These are phyloP conservation scores for Penicillium canariense DNA, from an alignment of 495 filamentous ascomycete genomes.

Conservation along the genomic window DNA sequence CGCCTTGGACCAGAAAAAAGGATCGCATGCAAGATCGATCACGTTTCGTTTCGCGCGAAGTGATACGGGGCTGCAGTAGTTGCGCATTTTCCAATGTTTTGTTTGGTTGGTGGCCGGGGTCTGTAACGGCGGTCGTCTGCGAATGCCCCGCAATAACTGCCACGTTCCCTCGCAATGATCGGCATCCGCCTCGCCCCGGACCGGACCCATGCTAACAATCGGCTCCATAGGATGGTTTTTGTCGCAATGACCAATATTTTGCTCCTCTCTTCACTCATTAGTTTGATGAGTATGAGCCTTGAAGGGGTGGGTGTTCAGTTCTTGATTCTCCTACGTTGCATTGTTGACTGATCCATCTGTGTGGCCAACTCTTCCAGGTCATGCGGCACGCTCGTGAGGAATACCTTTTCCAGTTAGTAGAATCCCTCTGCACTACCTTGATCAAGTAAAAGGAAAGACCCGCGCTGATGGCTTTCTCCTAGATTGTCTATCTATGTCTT, in stretches of 20 bases:
- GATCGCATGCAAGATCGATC: constrained; percentile 34
- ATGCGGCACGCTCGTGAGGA: constrained; percentile 65
- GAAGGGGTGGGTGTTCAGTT: constrained; percentile 63
- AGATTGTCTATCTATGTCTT: constrained; percentile 69
- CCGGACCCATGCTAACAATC: constrained; percentile 15
- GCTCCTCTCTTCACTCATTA: constrained; percentile 86
- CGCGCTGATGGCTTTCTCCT: constrained; percentile 3
- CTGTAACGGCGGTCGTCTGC: neutral
- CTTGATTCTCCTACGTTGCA: neutral
- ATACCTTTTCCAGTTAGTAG: constrained; percentile 77
- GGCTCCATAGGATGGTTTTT: constrained; percentile 59
- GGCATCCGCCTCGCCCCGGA: neutral
- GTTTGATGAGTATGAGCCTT: constrained; percentile 86
- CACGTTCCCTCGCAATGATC: constrained; percentile 18
- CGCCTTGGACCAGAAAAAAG: constrained; percentile 24
- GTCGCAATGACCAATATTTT: constrained; percentile 85
- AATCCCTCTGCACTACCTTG: neutral
- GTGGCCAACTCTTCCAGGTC: constrained; percentile 40
- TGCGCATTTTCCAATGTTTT: constrained; percentile 10
- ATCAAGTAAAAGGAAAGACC: neutral
- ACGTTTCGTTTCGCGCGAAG: constrained; percentile 30
- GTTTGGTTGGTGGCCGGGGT: neutral
- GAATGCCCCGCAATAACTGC: constrained; percentile 21
- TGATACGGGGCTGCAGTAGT: constrained; percentile 11
- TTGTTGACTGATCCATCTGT: neutral